Conservation (phyloP, 257 asterid species). For the Primulina huaijiensis region DNA sequence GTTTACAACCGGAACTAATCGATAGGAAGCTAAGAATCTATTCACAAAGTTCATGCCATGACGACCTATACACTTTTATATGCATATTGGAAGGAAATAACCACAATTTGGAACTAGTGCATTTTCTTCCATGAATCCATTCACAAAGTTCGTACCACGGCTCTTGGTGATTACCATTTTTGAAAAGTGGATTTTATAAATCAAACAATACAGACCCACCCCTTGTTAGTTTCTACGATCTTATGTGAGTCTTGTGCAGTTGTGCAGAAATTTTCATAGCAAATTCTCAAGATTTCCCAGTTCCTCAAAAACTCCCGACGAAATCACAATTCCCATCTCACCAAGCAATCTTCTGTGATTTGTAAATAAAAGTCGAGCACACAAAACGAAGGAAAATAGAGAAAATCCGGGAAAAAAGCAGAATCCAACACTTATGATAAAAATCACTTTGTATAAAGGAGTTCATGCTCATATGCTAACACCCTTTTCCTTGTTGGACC, state of each 20-base stretch:
- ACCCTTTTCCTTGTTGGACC: constrained; percentile 32
- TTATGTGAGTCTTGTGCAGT: constrained; percentile 13
- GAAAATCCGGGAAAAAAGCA: constrained; percentile 7
- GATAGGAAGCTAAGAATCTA: no score
- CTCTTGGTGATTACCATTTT: no score
- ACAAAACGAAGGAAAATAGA: background rate
- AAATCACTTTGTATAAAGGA: constrained; percentile 22
- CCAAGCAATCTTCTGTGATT: constrained; percentile 11
- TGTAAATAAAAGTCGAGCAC: background rate
- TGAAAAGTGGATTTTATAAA: no score
- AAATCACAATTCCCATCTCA: constrained; percentile 19
- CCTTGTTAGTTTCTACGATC: background rate
- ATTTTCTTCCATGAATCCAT: no score
- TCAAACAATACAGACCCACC: background rate
- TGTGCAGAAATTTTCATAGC: constrained; percentile 25
- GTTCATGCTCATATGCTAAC: constrained; percentile 23
- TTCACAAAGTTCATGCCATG: no score
- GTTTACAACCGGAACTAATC: no score
- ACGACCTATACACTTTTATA: no score
- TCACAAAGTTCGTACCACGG: no score
- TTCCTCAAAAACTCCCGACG: constrained; percentile 27
- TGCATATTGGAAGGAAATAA: no score
- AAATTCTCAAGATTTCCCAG: constrained; percentile 32
- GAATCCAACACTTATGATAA: constrained; percentile 29
- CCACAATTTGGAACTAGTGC: no score